Base-by-base conservation (phyloP, 805 yeast species). In the Schizosaccharomyces pombe region DNA sequence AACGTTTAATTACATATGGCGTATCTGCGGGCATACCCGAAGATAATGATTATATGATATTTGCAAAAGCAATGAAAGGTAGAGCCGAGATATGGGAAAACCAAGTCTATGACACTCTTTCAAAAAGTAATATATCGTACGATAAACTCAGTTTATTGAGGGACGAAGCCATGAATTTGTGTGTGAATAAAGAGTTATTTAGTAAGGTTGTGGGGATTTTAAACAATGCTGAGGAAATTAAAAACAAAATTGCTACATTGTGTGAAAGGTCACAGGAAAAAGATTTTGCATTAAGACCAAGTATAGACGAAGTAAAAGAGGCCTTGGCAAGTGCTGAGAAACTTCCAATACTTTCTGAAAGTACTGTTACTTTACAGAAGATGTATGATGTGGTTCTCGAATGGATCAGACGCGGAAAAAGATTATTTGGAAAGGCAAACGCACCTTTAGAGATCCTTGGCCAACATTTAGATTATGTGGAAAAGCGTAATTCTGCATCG, bases 401-500 rank as follows among this genome's bases (percentile, higher is more conserved):
- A 9, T 72, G 75, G 75, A 57, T 66, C 56, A 61, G 66, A 54
- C 57, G 56, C 28, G 64, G 70, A 26, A 65, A 64, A 57, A 59
- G 61, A 52, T 54, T 66, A 2, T 64, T 70, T 54, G 70, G 70
- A 47, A 65, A 68, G 53, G 62, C 64, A 2, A 64, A 67, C 55
- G 69, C 70, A 0, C 63, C 70, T 11, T 55, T 65, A 31, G 60
- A 60, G 52, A 59, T 65, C 31, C 57, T 68, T 52, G 60, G 56
- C 37, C 57, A 57, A 6, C 68, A 66, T 54, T 58, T 68, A 47
- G 55, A 56, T 3, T 39, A 58, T 12, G 56, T 65, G 4, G 60
- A 57, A 32, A 61, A 60, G 54, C 57, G 58, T 43, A 60, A 58
- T 5, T 39, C 26, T 28, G 58, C 49, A 3, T 43, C 30, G 5